Conservation (phyloP, 371 early-diverging fungal species). For the Mortierella sp. region DNA sequence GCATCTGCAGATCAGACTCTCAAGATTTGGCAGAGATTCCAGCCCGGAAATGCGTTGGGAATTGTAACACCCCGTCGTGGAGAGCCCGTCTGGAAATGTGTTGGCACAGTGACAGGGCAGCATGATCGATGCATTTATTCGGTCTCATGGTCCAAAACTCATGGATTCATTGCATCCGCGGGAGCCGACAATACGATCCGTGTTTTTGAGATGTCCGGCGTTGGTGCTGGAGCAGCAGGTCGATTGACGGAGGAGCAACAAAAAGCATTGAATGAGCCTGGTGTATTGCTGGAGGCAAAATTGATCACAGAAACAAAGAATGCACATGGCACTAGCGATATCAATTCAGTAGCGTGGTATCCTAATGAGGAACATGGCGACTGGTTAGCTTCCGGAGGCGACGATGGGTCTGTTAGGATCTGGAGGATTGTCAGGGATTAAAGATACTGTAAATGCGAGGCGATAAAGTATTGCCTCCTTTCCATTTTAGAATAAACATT, state of each 20-base stretch:
- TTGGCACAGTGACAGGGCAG: slow-evolving; percentile 72
- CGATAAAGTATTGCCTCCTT: background rate
- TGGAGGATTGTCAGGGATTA: slow-evolving; percentile 64
- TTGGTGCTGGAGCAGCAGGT: slow-evolving; percentile 8
- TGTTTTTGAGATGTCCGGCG: slow-evolving; percentile 67
- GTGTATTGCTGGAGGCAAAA: slow-evolving; percentile 30
- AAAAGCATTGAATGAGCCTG: slow-evolving; percentile 37
- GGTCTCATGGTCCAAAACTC: slow-evolving; percentile 89
- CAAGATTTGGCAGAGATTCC: slow-evolving; percentile 82
- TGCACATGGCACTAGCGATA: slow-evolving; percentile 88
- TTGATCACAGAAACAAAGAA: slow-evolving; percentile 59
- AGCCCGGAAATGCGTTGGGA: slow-evolving; percentile 62
- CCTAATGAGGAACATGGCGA: slow-evolving; percentile 71
- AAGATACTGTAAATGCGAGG: background rate
- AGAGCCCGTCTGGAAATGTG: slow-evolving; percentile 77
- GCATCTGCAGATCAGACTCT: slow-evolving; percentile 92
- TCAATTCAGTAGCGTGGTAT: slow-evolving; percentile 92
- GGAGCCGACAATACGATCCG: slow-evolving; percentile 88
- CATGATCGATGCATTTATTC: slow-evolving; percentile 91
- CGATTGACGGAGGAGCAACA: slow-evolving; percentile 26
- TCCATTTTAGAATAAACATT: too few relatives aligned
- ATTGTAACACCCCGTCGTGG: slow-evolving; percentile 59
- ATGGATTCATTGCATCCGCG: slow-evolving; percentile 81
- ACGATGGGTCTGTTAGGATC: slow-evolving; percentile 88
- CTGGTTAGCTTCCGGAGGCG: slow-evolving; percentile 88